Percentiles rank a stretch among this genome's conserved stretches.
These are phyloP conservation scores for Euptelea pleiosperma DNA, from an alignment of 164 flowering plant genomes.

Conservation along the genomic window DNA sequence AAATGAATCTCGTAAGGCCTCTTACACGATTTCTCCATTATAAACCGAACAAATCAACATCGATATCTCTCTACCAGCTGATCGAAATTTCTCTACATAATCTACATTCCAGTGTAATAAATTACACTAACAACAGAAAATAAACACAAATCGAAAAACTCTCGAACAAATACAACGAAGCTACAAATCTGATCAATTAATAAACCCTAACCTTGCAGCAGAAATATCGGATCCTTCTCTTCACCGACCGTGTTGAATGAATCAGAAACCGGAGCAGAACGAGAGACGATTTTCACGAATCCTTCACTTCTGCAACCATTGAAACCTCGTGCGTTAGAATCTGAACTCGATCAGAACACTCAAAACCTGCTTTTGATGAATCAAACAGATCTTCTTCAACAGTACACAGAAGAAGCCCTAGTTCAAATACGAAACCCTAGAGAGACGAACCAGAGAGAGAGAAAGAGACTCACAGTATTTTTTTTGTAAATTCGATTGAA, in stretches of 20 bases:
- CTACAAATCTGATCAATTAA: background rate
- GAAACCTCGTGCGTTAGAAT: constrained; percentile 1
- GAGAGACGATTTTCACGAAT: too few species aligned
- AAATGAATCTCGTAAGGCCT: constrained; percentile 9
- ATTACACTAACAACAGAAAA: constrained; percentile 4
- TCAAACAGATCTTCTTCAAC: background rate
- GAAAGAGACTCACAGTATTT: background rate
- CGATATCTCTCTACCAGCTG: background rate
- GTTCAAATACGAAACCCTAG: background rate
- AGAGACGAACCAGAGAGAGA: background rate
- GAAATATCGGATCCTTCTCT: constrained; percentile 1
- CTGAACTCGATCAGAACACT: constrained; percentile 1
- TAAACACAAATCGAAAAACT: background rate
- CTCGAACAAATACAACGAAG: too few species aligned
- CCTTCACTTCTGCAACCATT: background rate
- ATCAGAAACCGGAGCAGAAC: constrained; percentile 1
- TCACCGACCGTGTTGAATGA: background rate
- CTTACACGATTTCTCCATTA: constrained; percentile 9
- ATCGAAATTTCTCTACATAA: constrained; percentile 7
- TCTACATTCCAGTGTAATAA: constrained; percentile 9
- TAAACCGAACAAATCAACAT: background rate
- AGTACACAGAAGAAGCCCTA: constrained; percentile 5
- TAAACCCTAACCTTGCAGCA: constrained; percentile 19
- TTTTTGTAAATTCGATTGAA: constrained; percentile 1
- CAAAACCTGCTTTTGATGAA: background rate